phyloP scores from a whole-genome alignment of 805 yeast species.

The Metschnikowia proteae region DNA sequence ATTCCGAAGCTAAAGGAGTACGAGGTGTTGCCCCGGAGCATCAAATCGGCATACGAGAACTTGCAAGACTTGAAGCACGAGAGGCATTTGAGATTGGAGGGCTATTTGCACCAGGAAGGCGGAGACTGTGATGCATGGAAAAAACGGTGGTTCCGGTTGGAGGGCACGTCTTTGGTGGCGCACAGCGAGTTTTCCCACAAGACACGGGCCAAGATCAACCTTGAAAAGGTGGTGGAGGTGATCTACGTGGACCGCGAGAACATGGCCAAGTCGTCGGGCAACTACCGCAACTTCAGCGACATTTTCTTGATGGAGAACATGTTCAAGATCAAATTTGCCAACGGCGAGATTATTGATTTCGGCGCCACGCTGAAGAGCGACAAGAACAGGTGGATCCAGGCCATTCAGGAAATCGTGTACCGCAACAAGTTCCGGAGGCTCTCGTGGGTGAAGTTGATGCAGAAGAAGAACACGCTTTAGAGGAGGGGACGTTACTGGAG shows the following conservation, averaged over 20 bases:
- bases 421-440: slow-evolving; percentile 56
- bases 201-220: slow-evolving; percentile 71
- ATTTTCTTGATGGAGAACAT: slow-evolving; percentile 65
- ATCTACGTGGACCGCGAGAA: slow-evolving; percentile 42
- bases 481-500: neutral
- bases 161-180: slow-evolving; percentile 69
- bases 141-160: slow-evolving; percentile 69
- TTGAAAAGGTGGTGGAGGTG: slow-evolving; percentile 60
- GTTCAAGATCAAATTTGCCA: slow-evolving; percentile 68
- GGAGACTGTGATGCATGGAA: slow-evolving; percentile 80
- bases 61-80: slow-evolving; percentile 31
- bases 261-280: slow-evolving; percentile 22
- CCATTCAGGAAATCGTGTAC: slow-evolving; percentile 53
- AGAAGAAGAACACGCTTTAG: slow-evolving; percentile 15
- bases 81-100: slow-evolving; percentile 43
- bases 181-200: slow-evolving; percentile 66
- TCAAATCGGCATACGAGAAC: slow-evolving; percentile 43
- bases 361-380: slow-evolving; percentile 71
- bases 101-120: slow-evolving; percentile 82
- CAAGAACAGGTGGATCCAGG: slow-evolving; percentile 61
- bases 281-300: slow-evolving; percentile 65
- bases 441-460: slow-evolving; percentile 55
- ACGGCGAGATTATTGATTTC: slow-evolving; percentile 79
- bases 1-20: slow-evolving; percentile 57
- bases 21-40: slow-evolving; percentile 70